A percentile compares a stretch with the other conserved stretches of the same genome.
phyloP scores from a whole-genome alignment of 306 rosid genomes.

The Acacia melanoxylon region DNA sequence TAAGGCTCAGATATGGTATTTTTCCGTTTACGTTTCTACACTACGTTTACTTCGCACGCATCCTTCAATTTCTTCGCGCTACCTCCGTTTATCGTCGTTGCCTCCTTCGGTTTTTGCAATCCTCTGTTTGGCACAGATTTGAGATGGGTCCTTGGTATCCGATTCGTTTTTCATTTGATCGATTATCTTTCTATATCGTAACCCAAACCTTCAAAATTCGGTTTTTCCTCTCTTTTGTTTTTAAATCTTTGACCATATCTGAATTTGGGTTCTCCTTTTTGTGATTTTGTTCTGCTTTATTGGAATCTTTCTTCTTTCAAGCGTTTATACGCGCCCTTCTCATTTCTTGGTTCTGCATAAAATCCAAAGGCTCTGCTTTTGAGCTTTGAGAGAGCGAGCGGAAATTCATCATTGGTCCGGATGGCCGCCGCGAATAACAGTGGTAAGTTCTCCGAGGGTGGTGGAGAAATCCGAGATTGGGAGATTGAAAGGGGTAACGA shows the following conservation, averaged over 20 bases:
- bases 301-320: slow-evolving; percentile 1
- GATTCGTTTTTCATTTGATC: slow-evolving; percentile 58
- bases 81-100: slow-evolving; percentile 37
- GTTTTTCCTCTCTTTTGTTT: neutral
- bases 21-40: too few species aligned
- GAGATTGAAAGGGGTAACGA: slow-evolving; percentile 44
- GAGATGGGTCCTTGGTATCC: slow-evolving; percentile 48
- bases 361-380: neutral
- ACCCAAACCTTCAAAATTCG: slow-evolving; percentile 35
- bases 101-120: neutral
- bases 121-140: slow-evolving; percentile 16
- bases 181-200: slow-evolving; percentile 34
- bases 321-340: slow-evolving; percentile 24
- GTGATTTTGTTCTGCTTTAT: neutral
- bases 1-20: too few species aligned
- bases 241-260: slow-evolving; percentile 22
- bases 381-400: slow-evolving; percentile 51
- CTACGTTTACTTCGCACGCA: neutral
- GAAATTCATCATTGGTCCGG: neutral
- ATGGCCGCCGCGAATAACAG: slow-evolving; percentile 62
- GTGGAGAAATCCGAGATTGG: slow-evolving; percentile 43
- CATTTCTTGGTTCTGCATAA: neutral
- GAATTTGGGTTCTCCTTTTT: slow-evolving; percentile 27
- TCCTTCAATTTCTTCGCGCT: neutral
- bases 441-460: slow-evolving; percentile 49